These are phyloP conservation scores for Aureobasidium sp. DNA, from an alignment of 2,329 filamentous ascomycete genomes.

Conservation along the genomic window DNA sequence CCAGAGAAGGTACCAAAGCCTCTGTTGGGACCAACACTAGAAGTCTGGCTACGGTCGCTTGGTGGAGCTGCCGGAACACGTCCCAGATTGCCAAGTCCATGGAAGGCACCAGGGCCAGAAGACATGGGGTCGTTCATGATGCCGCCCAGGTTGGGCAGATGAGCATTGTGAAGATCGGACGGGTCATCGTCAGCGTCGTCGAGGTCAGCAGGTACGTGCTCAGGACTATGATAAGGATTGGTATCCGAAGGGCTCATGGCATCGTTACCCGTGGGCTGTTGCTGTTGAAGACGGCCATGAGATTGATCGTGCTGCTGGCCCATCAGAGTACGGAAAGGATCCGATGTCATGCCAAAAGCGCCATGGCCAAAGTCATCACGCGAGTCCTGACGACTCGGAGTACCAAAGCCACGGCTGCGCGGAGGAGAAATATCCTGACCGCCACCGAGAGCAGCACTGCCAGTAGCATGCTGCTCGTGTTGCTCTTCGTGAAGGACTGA, in stretches of 20 bases:
- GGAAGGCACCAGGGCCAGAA: slow-evolving; percentile 23
- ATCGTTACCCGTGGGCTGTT: slow-evolving; percentile 48
- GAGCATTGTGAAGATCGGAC: slow-evolving; percentile 29
- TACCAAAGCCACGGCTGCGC: slow-evolving; percentile 36
- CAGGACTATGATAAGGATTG: slow-evolving; percentile 90
- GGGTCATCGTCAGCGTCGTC: slow-evolving; percentile 37
- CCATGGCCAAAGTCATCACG: slow-evolving; percentile 54
- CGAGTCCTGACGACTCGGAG: slow-evolving; percentile 42
- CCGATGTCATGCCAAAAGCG: slow-evolving; percentile 54
- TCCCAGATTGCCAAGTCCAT: slow-evolving; percentile 30
- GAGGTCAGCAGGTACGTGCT: slow-evolving; percentile 62
- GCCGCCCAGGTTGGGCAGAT: slow-evolving; percentile 47
- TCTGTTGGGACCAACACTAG: slow-evolving; percentile 70
- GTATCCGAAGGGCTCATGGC: slow-evolving; percentile 88
- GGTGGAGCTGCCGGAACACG: slow-evolving; percentile 50
- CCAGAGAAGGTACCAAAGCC: slow-evolving; percentile 59
- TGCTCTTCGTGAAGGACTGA: slow-evolving; percentile 44
- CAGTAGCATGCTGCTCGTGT: slow-evolving; percentile 59
- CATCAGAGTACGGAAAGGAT: slow-evolving; percentile 48
- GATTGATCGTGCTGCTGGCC: slow-evolving; percentile 49
- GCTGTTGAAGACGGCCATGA: slow-evolving; percentile 37
- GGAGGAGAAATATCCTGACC: slow-evolving; percentile 62
- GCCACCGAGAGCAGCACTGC: slow-evolving; percentile 67
- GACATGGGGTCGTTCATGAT: slow-evolving; percentile 36
- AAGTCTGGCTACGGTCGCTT: slow-evolving; percentile 88